Percentiles rank a stretch among this genome's conserved stretches.
Evolutionary conservation across 257 asterid species (phyloP).

Genomic region (Perilla frutescens): DNA sequence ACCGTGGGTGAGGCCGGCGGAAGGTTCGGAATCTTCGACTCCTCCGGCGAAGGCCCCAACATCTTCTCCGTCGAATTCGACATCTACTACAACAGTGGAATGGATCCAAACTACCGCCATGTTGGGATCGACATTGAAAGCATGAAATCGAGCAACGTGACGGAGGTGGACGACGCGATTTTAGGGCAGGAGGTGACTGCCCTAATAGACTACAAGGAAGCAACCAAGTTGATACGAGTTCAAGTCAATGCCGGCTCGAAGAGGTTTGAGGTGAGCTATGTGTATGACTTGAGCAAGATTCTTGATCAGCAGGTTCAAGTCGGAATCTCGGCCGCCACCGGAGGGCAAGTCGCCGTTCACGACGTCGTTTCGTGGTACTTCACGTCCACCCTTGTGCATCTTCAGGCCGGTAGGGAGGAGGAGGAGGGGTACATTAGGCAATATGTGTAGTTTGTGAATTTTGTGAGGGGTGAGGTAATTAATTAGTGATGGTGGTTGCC

Average conservation of each 20-base stretch:
- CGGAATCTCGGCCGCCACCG: constrained; percentile 15
- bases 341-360: not conserved
- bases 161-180: not conserved
- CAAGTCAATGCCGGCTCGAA: not conserved
- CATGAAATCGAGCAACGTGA: not conserved
- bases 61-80: not conserved
- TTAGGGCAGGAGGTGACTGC: constrained; percentile 5
- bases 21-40: not conserved
- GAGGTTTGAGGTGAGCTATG: not conserved
- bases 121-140: constrained; percentile 1
- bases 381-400: not conserved
- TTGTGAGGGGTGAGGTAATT: too few species aligned
- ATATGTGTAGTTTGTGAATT: too few species aligned
- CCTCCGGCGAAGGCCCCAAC: not conserved
- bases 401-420: too few species aligned
- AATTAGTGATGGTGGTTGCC: too few species aligned
- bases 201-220: not conserved
- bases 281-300: not conserved
- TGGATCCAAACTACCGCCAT: not conserved
- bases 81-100: not conserved
- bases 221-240: not conserved
- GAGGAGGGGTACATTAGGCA: too few species aligned
- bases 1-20: not conserved
- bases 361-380: not conserved
- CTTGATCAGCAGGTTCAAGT: not conserved